Base-by-base conservation (phyloP, 371 early-diverging fungal species). In the Coemansia sp. region DNA sequence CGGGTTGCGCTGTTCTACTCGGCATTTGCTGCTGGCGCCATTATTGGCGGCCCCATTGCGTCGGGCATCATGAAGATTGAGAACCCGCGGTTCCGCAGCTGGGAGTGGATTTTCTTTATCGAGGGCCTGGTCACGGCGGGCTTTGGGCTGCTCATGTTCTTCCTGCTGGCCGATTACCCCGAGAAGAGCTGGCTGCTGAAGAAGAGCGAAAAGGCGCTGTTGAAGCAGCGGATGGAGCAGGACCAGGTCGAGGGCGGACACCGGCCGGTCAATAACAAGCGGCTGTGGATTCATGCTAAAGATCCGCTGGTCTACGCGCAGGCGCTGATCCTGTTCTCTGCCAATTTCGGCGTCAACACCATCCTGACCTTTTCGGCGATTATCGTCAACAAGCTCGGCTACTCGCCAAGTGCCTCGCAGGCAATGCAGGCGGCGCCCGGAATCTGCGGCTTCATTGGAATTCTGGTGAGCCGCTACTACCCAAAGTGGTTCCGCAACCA, bases 61-160 rank as follows among this genome's bases (percentile, higher is more conserved):
- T 83, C 85, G 49, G 88, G 84, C 6, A 78, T 89, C 40, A 74
- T 61, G 16, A 60, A 77, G 36, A 84, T 89, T 59, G 58, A 75
- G 12, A 65, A 67, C 34, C 67, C 60, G 7, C 77, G 75, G 12
- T 58, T 87, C 14, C 32, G 55, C n/a, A 58, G 69, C 8, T 88
- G 89, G 88, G 77, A 80, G 71, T 88, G 88, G 84, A 64, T 91
- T 48, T 91, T 90, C 66, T 82, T 90, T 34, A 81, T 91, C 46
- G 89, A 90, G 66, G 90, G 90, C 5, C 60, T 90, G 42, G 85
- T 87, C 2, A 86, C 92, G 0, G 71, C 88, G 2, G 37, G 87
- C 1, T 77, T 89, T 49, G 84, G 90, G 12, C 37, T 84, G 32
- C 58, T 80, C 8, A 77, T 86, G 36, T 89, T 77, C 54, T 82